Percentiles rank a stretch among this genome's conserved stretches.
Evolutionary conservation across 2,329 filamentous ascomycete genomes (phyloP).

Genomic region (Leptographium wingfieldii): DNA sequence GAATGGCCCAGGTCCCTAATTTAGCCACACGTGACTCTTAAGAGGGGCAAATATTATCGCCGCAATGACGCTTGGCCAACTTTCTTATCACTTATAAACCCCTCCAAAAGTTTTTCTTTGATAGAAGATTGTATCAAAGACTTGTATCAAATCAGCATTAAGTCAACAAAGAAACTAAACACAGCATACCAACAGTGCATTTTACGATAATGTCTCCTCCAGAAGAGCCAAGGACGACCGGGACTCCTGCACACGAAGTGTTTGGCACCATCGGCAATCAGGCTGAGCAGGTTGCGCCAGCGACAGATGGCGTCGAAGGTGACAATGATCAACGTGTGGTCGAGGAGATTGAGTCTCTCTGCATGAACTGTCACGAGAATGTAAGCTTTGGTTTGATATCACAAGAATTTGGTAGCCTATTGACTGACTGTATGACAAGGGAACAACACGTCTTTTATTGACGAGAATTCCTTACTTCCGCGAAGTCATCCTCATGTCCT

Average conservation of each 20-base stretch:
- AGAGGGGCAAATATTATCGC: constrained; percentile 5
- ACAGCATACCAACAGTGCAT: background rate
- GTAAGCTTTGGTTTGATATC: constrained; percentile 27
- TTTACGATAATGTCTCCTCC: constrained; percentile 21
- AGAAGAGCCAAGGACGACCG: constrained; percentile 16
- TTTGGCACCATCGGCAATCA: constrained; percentile 53
- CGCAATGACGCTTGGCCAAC: background rate
- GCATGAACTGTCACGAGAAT: constrained; percentile 77
- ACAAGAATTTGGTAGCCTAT: background rate
- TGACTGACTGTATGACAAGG: constrained; percentile 21
- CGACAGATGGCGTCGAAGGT: constrained; percentile 18
- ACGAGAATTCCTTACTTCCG: constrained; percentile 94
- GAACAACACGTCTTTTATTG: constrained; percentile 72
- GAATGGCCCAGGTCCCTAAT: constrained; percentile 3
- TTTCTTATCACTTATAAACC: constrained; percentile 2
- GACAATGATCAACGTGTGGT: constrained; percentile 42
- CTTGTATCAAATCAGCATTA: background rate
- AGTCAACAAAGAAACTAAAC: background rate
- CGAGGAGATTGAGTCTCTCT: constrained; percentile 64
- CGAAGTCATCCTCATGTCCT: constrained; percentile 96
- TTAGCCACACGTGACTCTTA: constrained; percentile 3
- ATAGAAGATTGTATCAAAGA: background rate
- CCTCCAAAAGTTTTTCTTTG: constrained; percentile 9
- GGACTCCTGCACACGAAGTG: constrained; percentile 35
- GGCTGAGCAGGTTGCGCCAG: constrained; percentile 35